These are phyloP conservation scores for Gossypium raimondii DNA, from an alignment of 345 rosid species.

Conservation along the genomic window DNA sequence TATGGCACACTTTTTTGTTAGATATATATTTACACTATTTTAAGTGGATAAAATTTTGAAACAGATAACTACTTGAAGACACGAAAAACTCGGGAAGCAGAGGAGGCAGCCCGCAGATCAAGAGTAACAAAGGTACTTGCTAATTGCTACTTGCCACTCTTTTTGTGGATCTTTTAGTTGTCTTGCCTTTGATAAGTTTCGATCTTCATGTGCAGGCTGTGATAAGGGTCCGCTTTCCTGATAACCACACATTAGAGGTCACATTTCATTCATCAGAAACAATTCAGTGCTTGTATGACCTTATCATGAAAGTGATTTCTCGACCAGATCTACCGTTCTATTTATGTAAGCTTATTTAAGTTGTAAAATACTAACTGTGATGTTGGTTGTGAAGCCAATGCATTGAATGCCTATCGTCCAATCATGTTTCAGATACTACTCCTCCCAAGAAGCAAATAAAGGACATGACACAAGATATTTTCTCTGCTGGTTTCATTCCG, in stretches of 20 bases:
- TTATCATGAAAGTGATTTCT: constrained; percentile 56
- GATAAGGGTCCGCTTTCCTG: constrained; percentile 85
- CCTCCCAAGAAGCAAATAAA: constrained; percentile 84
- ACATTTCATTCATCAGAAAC: constrained; percentile 81
- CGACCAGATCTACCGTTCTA: constrained; percentile 64
- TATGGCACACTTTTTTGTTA: neutral
- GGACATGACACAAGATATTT: constrained; percentile 75
- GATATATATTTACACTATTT: neutral
- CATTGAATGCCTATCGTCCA: neutral
- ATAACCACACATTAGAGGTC: constrained; percentile 71
- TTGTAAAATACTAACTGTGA: neutral
- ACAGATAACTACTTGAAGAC: constrained; percentile 81
- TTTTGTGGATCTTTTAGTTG: neutral
- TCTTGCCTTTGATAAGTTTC: constrained; percentile 6
- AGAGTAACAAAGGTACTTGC: constrained; percentile 62
- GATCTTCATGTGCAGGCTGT: constrained; percentile 40
- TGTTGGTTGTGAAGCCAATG: constrained; percentile 5
- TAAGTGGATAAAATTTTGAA: neutral
- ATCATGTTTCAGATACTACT: constrained; percentile 60
- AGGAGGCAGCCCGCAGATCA: constrained; percentile 74
- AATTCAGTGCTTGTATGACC: constrained; percentile 68
- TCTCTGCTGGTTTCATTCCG: constrained; percentile 80
- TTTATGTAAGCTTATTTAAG: constrained; percentile 50
- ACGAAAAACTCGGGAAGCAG: constrained; percentile 75
- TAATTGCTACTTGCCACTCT: constrained; percentile 12